Evolutionary conservation across 2,329 filamentous ascomycete genomes (phyloP).

Genomic region (Coniochaeta sp.): DNA sequence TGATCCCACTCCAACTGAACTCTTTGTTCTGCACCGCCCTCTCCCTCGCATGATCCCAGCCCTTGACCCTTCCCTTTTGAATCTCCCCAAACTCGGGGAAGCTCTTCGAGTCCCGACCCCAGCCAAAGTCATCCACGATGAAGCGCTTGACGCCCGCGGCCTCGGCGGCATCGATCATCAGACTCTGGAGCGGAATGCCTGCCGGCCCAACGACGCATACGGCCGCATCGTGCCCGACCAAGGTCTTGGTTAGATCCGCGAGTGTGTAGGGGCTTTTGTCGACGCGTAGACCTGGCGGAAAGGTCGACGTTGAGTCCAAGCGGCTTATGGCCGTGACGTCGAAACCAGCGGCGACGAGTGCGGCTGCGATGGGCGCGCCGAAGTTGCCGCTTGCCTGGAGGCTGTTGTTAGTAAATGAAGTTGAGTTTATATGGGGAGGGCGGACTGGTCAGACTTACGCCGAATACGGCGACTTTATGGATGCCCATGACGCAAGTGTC

Average conservation of each 20-base stretch:
- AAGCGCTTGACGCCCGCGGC: slow-evolving; percentile 53
- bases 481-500: background rate
- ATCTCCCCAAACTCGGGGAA: background rate
- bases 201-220: slow-evolving; percentile 35
- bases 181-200: slow-evolving; percentile 32
- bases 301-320: slow-evolving; percentile 29
- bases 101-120: background rate
- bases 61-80: background rate
- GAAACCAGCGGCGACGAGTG: slow-evolving; percentile 17
- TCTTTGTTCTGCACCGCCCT: background rate
- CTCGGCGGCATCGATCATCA: slow-evolving; percentile 49
- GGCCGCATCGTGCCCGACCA: slow-evolving; percentile 51
- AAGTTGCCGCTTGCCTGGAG: slow-evolving; percentile 18
- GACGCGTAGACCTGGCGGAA: slow-evolving; percentile 20
- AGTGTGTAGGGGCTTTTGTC: slow-evolving; percentile 24
- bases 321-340: slow-evolving; percentile 27
- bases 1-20: background rate
- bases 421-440: background rate
- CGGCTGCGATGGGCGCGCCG: slow-evolving; percentile 16
- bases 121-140: slow-evolving; percentile 50
- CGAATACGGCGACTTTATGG: background rate
- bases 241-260: slow-evolving; percentile 31
- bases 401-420: background rate
- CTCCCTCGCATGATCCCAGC: background rate
- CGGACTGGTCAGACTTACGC: background rate